A percentile compares a stretch with the other conserved stretches of the same genome.
phyloP scores from a whole-genome alignment of 345 rosid species.

The Eucalyptus polybractea region DNA sequence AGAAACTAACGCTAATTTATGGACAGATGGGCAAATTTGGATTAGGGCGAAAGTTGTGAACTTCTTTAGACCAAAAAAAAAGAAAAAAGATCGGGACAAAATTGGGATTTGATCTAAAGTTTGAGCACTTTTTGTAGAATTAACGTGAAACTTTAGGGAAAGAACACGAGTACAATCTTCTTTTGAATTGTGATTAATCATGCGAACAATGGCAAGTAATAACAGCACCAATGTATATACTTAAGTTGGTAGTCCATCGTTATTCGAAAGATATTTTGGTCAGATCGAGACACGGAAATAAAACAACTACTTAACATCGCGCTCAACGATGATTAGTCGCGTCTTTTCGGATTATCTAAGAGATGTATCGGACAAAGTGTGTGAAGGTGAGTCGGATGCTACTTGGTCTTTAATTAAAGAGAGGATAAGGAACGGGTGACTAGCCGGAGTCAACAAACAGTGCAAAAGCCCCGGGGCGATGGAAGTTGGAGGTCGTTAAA shows the following conservation, averaged over 20 bases:
- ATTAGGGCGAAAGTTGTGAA: not conserved
- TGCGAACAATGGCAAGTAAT: not conserved
- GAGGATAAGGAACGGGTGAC: not conserved
- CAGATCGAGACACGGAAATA: not conserved
- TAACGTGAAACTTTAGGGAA: not conserved
- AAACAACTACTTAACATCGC: not conserved
- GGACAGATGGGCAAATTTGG: not conserved
- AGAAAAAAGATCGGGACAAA: rapidly evolving
- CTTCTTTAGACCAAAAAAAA: not conserved
- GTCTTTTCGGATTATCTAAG: not conserved
- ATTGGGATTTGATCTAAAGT: not conserved
- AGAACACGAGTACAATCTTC: not conserved
- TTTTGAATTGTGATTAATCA: not conserved
- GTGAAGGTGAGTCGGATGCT: not conserved
- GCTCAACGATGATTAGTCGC: no score
- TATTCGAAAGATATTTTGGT: not conserved
- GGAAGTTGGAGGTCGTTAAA: not conserved
- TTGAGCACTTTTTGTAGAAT: not conserved
- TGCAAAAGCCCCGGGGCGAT: not conserved
- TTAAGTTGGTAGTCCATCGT: not conserved
- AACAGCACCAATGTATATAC: not conserved
- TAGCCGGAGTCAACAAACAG: not conserved
- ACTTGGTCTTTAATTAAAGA: not conserved
- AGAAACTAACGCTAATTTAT: not conserved
- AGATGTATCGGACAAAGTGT: not conserved